Evolutionary conservation across 2,329 filamentous ascomycete species (phyloP), one percentile per base, ranked within the genome.

Genomic region (Didymella lethalis): DNA sequence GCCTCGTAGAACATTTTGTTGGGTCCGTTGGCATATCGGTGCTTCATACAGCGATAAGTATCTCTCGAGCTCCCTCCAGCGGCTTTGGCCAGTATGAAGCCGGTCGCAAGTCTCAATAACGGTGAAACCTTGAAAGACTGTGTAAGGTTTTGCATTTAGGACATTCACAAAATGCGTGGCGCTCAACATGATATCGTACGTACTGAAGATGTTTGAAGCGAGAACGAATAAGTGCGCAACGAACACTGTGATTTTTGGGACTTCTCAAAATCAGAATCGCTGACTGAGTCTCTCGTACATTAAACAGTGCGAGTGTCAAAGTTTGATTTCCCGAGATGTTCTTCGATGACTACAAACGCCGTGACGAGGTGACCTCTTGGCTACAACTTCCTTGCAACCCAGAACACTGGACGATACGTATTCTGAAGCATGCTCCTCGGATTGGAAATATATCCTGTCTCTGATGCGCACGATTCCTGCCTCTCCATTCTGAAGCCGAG

Each of bases 381-480:
- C 16, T 36, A 36, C 7, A n/a, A 7, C 79, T 96, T 99, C 62
- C 89, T 86, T 32, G 91, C 94, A 28, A 96, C 82, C 95, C 95
- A 99, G 62, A 90, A 88, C 54, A 88, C 91, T 16, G 91, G 91
- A 61, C 82, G 83, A 76, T 98, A 99, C 6, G 86, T 84, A 56
- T 90, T 95, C 74, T 90, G 89, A 68, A 97, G 79, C 92, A 99
- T 95, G 71, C 93, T 97, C 51, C 87, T 80, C 14, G 84, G 79
- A 71, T 98, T 91, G 67, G 93, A 90, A 47, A 98, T 95, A 73
- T 99, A 99, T 7, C 93, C 93, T 12, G 90, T 88, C 60, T 85
- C 81, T n/a, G 88, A 78, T 1, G 81, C 83, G 1, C 81, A 81
- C 7, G 70, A 66, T 73, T 89, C 82, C 48, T 84, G 83, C 64